A percentile compares a stretch with the other conserved stretches of the same genome.
These are phyloP conservation scores for Solanum arcanum DNA, from an alignment of 257 asterid species.

Conservation along the genomic window DNA sequence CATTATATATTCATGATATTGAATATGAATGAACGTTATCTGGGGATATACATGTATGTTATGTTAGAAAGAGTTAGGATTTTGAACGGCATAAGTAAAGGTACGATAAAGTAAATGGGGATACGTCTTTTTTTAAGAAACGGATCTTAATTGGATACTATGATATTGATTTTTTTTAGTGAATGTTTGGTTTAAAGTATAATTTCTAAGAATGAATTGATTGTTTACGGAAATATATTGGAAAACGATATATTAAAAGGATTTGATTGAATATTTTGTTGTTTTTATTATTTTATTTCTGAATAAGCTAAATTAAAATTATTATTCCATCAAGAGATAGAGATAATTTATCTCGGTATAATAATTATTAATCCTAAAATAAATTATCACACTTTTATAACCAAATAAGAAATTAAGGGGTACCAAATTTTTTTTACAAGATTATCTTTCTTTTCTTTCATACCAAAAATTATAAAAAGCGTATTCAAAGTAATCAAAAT, in stretches of 20 bases:
- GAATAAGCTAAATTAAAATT: no score
- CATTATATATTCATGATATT: neutral
- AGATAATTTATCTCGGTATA: no score
- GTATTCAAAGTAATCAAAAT: neutral
- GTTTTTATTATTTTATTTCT: no score
- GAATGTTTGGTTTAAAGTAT: no score
- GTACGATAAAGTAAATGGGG: no score
- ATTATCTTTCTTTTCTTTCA: neutral
- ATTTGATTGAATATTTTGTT: no score
- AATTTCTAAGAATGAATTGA: neutral
- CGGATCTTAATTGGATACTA: no score
- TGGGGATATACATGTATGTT: no score
- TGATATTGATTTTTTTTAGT: no score
- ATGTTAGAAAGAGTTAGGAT: neutral
- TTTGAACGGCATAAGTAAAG: neutral
- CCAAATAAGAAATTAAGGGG: no score
- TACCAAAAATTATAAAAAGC: neutral
- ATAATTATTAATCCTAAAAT: no score
- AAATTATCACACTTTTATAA: no score
- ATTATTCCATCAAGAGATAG: neutral
- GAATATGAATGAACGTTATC: neutral
- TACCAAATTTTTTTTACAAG: neutral
- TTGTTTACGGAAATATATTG: neutral
- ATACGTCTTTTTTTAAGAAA: neutral
- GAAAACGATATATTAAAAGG: neutral